Conservation (phyloP, 441 rosid species). For the Brassica balearica region DNA sequence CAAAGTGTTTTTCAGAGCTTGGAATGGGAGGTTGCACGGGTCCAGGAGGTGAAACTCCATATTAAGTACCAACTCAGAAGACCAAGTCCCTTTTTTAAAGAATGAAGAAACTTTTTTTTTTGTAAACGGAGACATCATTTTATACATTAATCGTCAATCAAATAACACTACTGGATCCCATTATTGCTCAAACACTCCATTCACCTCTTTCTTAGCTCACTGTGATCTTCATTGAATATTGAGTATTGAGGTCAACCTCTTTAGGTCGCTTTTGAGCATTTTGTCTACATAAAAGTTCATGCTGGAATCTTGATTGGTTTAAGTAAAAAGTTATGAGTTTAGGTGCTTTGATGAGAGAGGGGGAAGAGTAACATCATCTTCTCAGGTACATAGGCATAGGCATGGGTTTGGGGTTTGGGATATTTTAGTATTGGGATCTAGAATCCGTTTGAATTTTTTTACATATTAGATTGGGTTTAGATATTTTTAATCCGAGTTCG, state of each 20-base stretch:
- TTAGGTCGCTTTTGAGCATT: not conserved
- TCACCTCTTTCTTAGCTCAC: not conserved
- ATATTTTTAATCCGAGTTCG: no score
- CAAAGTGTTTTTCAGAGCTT: constrained; percentile 44
- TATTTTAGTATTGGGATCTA: no score
- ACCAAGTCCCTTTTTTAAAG: not conserved
- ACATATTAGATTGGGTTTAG: no score
- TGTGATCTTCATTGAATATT: constrained; percentile 19
- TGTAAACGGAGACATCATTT: not conserved
- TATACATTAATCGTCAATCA: not conserved
- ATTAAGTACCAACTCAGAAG: constrained; percentile 16
- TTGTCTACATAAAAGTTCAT: not conserved
- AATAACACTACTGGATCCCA: no score
- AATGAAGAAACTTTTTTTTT: not conserved
- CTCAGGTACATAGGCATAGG: constrained; percentile 27
- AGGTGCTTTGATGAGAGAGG: constrained; percentile 59
- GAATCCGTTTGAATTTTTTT: no score
- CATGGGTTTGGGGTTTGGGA: no score
- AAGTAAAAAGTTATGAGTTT: constrained; percentile 50
- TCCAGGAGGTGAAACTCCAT: constrained; percentile 7
- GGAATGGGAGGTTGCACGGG: constrained; percentile 9
- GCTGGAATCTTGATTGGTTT: constrained; percentile 31
- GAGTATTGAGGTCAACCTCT: not conserved
- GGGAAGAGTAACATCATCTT: constrained; percentile 45
- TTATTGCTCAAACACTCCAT: no score